Conservation (phyloP, 2,329 filamentous ascomycete species). For the Colletotrichum chrysophilum region DNA sequence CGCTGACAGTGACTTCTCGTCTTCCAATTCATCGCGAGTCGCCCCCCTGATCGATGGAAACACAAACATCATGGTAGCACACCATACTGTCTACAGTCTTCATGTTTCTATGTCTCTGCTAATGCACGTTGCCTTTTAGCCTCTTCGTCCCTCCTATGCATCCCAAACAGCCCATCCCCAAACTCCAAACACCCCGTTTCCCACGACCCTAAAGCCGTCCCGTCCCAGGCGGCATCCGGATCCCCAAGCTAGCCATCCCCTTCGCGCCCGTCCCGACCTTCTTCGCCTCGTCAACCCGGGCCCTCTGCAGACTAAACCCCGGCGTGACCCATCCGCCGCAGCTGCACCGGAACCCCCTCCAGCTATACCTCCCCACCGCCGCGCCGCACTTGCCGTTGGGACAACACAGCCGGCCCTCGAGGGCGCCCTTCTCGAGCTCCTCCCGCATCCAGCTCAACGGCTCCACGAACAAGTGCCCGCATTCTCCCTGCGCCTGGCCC, state of each 20-base stretch:
- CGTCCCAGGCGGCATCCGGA: constrained; percentile 59
- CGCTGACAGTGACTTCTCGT: background rate
- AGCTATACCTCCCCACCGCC: constrained; percentile 91
- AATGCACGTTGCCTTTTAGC: background rate
- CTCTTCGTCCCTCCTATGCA: background rate
- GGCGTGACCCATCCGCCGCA: constrained; percentile 92
- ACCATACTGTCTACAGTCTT: rapidly evolving
- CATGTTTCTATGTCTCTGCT: background rate
- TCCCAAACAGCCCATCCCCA: background rate
- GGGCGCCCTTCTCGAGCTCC: constrained; percentile 77
- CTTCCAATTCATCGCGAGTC: background rate
- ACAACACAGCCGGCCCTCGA: constrained; percentile 86
- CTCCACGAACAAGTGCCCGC: constrained; percentile 89
- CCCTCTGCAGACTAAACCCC: constrained; percentile 84
- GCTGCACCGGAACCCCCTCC: constrained; percentile 93
- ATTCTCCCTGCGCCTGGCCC: constrained; percentile 40
- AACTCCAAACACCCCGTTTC: background rate
- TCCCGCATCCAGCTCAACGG: constrained; percentile 94
- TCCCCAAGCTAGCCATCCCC: constrained; percentile 42
- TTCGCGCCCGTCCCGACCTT: constrained; percentile 28
- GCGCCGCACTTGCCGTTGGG: constrained; percentile 79
- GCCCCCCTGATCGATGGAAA: rapidly evolving
- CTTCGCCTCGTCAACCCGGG: constrained; percentile 75
- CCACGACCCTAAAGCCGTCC: constrained; percentile 4
- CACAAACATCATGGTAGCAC: rapidly evolving